Evolutionary conservation across 1,284 basidiomycete species (phyloP), one percentile per base, ranked within the genome.

Genomic region (Limonomyces culmigenus): DNA sequence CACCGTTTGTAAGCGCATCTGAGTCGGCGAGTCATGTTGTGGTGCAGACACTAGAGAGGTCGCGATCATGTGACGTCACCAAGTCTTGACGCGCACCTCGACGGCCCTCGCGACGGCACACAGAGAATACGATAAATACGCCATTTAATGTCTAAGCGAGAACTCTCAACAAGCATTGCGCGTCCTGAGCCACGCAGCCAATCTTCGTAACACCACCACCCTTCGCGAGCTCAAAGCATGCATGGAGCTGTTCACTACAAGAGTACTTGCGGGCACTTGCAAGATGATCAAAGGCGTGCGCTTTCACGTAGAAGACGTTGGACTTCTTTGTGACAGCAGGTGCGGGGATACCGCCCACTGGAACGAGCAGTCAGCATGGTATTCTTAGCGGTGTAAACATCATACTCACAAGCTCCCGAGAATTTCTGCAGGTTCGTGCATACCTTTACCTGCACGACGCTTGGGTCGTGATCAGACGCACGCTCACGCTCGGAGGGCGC

Each of bases 391-490:
- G 25, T 8, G 25, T 27, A 27, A 27, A 8, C 8, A 27, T 8
- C 25, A 27, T 8, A 27, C 25, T 8, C n/a, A 27, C 25, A n/a
- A n/a, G 25, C 8, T 27, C 25, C 25, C 10, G 8, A n/a, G n/a
- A 27, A 27, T n/a, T n/a, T 27, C 25, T 27, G 25, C n/a, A 27
- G n/a, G n/a, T 27, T 27, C 25, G 25, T 27, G 36, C 70, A 73
- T 4, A 75, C 44, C 33, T 51, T 53, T 31, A 74, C 48, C 38
- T 52, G 55, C 16, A 59, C 67, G 13, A 73, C 67, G 20, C 60
- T 65, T 21, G 72, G 72, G 47, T 74, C 72, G 43, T 75, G 71
- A 45, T 74, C 72, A 41, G 67, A 70, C 37, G 62, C 56, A 15
- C 21, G 17, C n/a, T 13, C 68, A 52, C 29, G 44, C 54, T 23